A percentile compares a stretch with the other conserved stretches of the same genome.
Evolutionary conservation across 768 basidiomycete genomes (phyloP).

Genomic region (Tylopilus rubrobrunneus): DNA sequence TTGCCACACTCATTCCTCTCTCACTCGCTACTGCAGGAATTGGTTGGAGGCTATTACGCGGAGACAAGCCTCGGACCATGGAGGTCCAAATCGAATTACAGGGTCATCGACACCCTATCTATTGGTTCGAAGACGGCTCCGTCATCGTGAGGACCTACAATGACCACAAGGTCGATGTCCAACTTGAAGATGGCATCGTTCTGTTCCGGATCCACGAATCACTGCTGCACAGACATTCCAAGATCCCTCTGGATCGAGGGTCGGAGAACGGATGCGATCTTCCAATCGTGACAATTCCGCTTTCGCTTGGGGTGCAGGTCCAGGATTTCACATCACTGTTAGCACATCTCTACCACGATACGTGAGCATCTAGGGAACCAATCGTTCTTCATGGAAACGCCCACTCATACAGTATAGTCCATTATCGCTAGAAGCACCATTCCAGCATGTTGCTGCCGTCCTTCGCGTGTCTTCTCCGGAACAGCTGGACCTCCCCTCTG

Average conservation of each 20-base stretch:
- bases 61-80: not conserved
- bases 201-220: conserved; percentile 56
- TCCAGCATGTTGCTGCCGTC: conserved; percentile 48
- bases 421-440: conserved; percentile 40
- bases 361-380: conserved; percentile 41
- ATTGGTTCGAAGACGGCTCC: conserved; percentile 69
- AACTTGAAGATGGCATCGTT: conserved; percentile 8
- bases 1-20: conserved; percentile 6
- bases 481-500: conserved; percentile 52
- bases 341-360: conserved; percentile 64
- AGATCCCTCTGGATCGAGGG: conserved; percentile 2
- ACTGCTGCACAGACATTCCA: conserved; percentile 52
- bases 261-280: conserved; percentile 2
- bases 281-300: conserved; percentile 32
- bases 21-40: conserved; percentile 5
- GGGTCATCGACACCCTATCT: conserved; percentile 39
- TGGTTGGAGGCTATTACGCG: conserved; percentile 4
- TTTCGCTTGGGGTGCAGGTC: conserved; percentile 34
- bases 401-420: conserved; percentile 35
- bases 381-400: not conserved
- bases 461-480: conserved; percentile 54
- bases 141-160: conserved; percentile 42
- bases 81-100: not conserved
- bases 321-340: conserved; percentile 55
- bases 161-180: conserved; percentile 19